These are phyloP conservation scores for Aurantiochytrium sp. DNA, from an alignment of 108 stramenopile genomes.

Conservation along the genomic window DNA sequence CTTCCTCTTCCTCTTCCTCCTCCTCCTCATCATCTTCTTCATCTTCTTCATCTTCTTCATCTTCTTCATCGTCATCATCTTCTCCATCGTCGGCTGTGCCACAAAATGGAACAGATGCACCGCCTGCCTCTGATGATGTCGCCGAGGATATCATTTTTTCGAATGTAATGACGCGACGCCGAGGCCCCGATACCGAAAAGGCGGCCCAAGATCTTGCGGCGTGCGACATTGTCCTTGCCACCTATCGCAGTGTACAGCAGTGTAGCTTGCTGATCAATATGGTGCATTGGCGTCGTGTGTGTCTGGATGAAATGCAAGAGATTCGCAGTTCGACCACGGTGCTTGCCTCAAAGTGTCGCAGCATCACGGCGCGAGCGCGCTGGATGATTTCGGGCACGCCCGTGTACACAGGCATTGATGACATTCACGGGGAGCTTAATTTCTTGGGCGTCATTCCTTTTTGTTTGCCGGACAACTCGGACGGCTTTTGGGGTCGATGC, in stretches of 20 bases:
- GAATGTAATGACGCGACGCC: no score
- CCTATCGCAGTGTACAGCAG: slow-evolving; percentile 40
- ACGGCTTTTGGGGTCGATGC: slow-evolving; percentile 69
- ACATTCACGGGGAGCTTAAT: slow-evolving; percentile 67
- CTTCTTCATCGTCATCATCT: no score
- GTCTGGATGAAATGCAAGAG: slow-evolving; percentile 75
- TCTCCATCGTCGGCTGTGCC: no score
- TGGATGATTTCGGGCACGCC: slow-evolving; percentile 77
- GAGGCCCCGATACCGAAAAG: neutral
- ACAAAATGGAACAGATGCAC: no score
- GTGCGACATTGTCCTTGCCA: slow-evolving; percentile 30
- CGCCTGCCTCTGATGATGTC: no score
- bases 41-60: no score
- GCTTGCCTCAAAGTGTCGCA: slow-evolving; percentile 55
- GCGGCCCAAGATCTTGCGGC: neutral
- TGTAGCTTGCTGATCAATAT: neutral
- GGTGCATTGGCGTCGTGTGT: slow-evolving; percentile 40
- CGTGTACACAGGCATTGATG: slow-evolving; percentile 57
- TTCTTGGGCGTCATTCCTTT: slow-evolving; percentile 68
- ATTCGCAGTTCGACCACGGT: slow-evolving; percentile 58
- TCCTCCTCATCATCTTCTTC: no score
- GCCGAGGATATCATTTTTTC: no score
- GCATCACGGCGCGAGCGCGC: slow-evolving; percentile 36
- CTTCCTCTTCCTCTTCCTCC: no score
- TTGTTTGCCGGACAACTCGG: slow-evolving; percentile 49